Percentiles rank a stretch among this genome's conserved stretches.
Conservation (phyloP, 108 stramenopile genomes). For the Fragilaria crotonensis region DNA sequence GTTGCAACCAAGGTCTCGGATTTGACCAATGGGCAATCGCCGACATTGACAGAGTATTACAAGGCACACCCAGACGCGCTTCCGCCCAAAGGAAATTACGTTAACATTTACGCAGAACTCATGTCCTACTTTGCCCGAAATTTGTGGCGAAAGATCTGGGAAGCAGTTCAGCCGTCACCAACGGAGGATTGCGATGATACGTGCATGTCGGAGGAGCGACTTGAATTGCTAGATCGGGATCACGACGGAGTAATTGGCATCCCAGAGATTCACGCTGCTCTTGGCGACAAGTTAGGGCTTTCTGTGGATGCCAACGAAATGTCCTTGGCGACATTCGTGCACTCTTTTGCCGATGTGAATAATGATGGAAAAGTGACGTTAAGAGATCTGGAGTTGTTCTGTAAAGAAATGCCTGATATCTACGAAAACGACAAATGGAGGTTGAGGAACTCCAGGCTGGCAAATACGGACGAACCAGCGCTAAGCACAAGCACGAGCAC, state of each 20-base stretch:
- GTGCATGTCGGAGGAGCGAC: constrained; percentile 22
- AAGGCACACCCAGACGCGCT: constrained; percentile 20
- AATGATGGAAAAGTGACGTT: constrained; percentile 30
- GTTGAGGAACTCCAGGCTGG: too few relatives aligned
- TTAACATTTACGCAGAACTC: constrained; percentile 42
- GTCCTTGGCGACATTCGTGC: constrained; percentile 31
- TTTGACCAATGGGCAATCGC: constrained; percentile 44
- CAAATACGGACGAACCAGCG: too few relatives aligned
- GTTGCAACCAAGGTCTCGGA: constrained; percentile 46
- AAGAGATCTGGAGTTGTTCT: constrained; percentile 29
- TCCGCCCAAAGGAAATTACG: constrained; percentile 39
- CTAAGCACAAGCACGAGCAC: too few relatives aligned
- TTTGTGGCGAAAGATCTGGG: constrained; percentile 37
- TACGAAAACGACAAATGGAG: constrained; percentile 12
- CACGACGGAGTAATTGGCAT: constrained; percentile 30
- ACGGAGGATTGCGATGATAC: constrained; percentile 20
- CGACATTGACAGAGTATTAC: constrained; percentile 39
- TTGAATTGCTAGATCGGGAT: constrained; percentile 21
- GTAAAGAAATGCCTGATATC: constrained; percentile 20
- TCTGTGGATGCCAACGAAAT: constrained; percentile 28
- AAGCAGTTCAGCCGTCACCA: constrained; percentile 7
- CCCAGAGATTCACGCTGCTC: constrained; percentile 33
- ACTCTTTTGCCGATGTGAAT: constrained; percentile 30
- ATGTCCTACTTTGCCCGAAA: constrained; percentile 46
- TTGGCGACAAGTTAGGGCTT: constrained; percentile 26